Evolutionary conservation across 2,329 filamentous ascomycete genomes (phyloP).

Genomic region (Aspergillus sojae): DNA sequence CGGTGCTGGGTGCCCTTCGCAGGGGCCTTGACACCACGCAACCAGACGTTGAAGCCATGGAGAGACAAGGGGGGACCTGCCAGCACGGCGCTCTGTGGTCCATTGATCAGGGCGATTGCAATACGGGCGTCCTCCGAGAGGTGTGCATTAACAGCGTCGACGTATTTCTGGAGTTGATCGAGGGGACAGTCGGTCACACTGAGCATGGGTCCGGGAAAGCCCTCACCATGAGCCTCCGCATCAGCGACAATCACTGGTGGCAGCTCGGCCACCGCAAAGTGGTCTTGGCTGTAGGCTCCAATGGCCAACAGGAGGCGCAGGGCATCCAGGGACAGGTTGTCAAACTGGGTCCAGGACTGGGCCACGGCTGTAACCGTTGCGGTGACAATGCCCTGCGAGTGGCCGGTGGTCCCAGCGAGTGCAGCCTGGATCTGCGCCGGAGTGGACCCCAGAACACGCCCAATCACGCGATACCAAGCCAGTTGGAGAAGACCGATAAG

Average conservation of each 20-base stretch:
- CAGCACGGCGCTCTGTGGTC: constrained; percentile 93
- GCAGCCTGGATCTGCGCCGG: background rate
- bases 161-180: constrained; percentile 89
- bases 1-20: constrained; percentile 94
- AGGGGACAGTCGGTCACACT: constrained; percentile 92
- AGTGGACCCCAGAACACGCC: background rate
- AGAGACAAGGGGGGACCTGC: constrained; percentile 94
- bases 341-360: constrained; percentile 90
- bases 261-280: background rate
- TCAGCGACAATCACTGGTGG: constrained; percentile 50
- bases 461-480: background rate
- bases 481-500: constrained; percentile 39
- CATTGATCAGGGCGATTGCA: constrained; percentile 92
- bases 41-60: constrained; percentile 90
- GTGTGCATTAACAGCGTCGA: constrained; percentile 95
- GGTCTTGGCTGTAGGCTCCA: constrained; percentile 68
- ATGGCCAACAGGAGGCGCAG: constrained; percentile 98
- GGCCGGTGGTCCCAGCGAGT: constrained; percentile 75
- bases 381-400: constrained; percentile 94
- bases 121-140: constrained; percentile 91
- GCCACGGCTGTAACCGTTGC: constrained; percentile 89
- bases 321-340: constrained; percentile 74
- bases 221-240: constrained; percentile 91
- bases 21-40: constrained; percentile 95
- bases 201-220: constrained; percentile 94